phyloP scores from a whole-genome alignment of 2,329 filamentous ascomycete genomes.

The Colletotrichum salicis region DNA sequence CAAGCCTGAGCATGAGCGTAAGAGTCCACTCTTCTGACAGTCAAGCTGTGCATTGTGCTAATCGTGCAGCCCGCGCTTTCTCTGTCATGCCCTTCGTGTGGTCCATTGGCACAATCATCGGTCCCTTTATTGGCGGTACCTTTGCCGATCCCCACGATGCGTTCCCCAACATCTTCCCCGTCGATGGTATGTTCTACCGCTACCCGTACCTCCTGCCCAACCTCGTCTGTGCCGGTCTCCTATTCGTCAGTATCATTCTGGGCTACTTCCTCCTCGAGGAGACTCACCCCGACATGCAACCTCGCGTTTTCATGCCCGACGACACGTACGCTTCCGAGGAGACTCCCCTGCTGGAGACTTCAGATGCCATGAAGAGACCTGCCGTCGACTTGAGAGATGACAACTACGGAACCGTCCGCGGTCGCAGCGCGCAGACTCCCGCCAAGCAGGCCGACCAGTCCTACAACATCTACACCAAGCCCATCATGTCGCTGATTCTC shows the following conservation, averaged over 20 bases:
- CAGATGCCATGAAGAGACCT: slow-evolving; percentile 78
- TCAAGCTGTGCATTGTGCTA: slow-evolving; percentile 32
- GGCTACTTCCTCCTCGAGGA: slow-evolving; percentile 87
- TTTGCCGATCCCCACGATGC: slow-evolving; percentile 82
- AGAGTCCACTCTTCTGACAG: slow-evolving; percentile 44
- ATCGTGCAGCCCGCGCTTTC: slow-evolving; percentile 77
- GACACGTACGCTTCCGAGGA: slow-evolving; percentile 67
- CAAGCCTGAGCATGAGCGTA: slow-evolving; percentile 86
- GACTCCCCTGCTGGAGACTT: slow-evolving; percentile 80
- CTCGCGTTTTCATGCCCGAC: slow-evolving; percentile 49
- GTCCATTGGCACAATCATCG: slow-evolving; percentile 89
- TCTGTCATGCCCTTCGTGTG: slow-evolving; percentile 95
- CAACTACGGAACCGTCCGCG: slow-evolving; percentile 78
- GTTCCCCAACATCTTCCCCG: slow-evolving; percentile 77
- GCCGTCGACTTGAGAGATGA: slow-evolving; percentile 80
- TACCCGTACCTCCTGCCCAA: slow-evolving; percentile 94
- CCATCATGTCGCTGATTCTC: slow-evolving; percentile 80
- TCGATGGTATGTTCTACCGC: slow-evolving; percentile 74
- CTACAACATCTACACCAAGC: slow-evolving; percentile 62
- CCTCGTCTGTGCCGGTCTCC: slow-evolving; percentile 80
- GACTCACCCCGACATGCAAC: slow-evolving; percentile 73
- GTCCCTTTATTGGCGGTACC: slow-evolving; percentile 86
- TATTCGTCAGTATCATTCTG: slow-evolving; percentile 81
- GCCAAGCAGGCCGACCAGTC: slow-evolving; percentile 47
- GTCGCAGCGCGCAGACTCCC: slow-evolving; percentile 47